Conservation (phyloP, 1,284 basidiomycete species). For the Gastroboletus turbinatus region DNA sequence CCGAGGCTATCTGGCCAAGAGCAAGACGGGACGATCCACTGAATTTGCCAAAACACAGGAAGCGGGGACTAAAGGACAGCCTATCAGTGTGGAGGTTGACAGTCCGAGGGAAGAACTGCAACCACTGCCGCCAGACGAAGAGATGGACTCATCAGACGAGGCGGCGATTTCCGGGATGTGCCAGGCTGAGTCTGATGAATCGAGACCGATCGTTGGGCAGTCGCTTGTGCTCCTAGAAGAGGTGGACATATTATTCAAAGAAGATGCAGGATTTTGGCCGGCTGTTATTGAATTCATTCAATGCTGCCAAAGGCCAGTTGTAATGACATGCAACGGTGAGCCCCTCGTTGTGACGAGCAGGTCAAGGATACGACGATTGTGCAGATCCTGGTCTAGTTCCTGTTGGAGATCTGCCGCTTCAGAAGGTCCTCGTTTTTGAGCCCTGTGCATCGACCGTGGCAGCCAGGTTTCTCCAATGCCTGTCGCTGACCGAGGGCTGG, state of each 20-base stretch:
- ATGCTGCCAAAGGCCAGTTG: constrained; percentile 80
- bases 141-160: constrained; percentile 1
- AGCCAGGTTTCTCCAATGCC: constrained; percentile 70
- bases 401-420: constrained; percentile 70
- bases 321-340: constrained; percentile 92
- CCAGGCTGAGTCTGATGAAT: constrained; percentile 18
- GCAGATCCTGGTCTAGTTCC: constrained; percentile 77
- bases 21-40: not conserved
- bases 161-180: not conserved
- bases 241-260: constrained; percentile 90
- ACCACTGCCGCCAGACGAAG: constrained; percentile 1
- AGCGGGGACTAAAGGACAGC: constrained; percentile 19
- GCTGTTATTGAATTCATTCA: constrained; percentile 79
- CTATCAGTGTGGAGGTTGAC: constrained; percentile 23
- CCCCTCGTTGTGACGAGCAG: constrained; percentile 16
- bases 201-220: constrained; percentile 53
- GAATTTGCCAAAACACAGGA: not conserved
- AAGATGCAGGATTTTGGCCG: constrained; percentile 92
- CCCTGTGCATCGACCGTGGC: constrained; percentile 59
- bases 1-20: constrained; percentile 16
- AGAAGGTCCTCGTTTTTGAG: constrained; percentile 67
- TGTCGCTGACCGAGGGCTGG: constrained; percentile 61
- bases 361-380: constrained; percentile 12
- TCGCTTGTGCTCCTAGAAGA: constrained; percentile 96
- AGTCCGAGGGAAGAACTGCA: constrained; percentile 1